phyloP scores from a whole-genome alignment of 441 rosid genomes.

The Adansonia grandidieri region DNA sequence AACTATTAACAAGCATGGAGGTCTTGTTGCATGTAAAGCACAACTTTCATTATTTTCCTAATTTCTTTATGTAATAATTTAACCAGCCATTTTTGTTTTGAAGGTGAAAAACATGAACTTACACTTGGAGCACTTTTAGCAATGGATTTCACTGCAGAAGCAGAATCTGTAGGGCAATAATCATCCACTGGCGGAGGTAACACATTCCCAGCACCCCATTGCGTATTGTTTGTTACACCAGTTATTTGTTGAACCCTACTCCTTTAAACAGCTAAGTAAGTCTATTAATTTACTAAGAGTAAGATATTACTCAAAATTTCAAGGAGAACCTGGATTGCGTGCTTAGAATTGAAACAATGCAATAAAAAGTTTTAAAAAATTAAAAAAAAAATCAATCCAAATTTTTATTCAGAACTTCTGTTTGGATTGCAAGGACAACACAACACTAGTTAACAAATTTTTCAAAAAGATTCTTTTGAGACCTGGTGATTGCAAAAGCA shows the following conservation, averaged over 20 bases:
- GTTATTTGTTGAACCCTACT: conserved; percentile 67
- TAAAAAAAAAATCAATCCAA: neutral
- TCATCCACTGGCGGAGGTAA: conserved; percentile 70
- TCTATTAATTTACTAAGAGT: conserved; percentile 25
- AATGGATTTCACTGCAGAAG: conserved; percentile 48
- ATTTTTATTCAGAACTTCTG: neutral
- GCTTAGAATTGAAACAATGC: conserved; percentile 23
- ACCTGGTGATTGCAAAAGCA: neutral
- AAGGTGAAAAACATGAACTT: conserved; percentile 32
- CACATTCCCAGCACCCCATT: conserved; percentile 53
- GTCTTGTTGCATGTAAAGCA: neutral
- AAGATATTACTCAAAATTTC: neutral
- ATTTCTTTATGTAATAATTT: neutral
- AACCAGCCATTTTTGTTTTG: neutral
- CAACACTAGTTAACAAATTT: neutral
- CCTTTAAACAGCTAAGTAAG: conserved; percentile 39
- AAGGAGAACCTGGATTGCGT: conserved; percentile 20
- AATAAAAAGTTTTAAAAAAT: neutral
- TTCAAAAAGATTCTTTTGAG: neutral
- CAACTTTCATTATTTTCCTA: neutral
- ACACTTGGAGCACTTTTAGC: conserved; percentile 49
- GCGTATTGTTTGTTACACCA: conserved; percentile 49
- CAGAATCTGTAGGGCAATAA: conserved; percentile 40
- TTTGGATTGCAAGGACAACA: neutral
- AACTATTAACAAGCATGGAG: neutral